Evolutionary conservation across 2,329 filamentous ascomycete species (phyloP).

Genomic region (Tolypocladium tropicale): DNA sequence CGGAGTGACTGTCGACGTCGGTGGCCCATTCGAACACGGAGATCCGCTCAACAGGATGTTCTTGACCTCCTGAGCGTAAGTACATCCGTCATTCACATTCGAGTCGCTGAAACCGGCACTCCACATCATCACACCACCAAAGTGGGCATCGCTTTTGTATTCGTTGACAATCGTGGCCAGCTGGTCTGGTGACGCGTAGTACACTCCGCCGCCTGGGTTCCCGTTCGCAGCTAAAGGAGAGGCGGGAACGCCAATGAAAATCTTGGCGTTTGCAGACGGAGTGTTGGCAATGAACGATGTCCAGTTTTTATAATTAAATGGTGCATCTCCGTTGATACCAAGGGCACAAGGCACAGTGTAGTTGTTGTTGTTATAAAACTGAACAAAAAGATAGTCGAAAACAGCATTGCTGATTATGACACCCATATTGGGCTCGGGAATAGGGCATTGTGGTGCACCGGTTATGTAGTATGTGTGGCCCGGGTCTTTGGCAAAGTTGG

Average conservation of each 20-base stretch:
- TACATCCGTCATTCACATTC: constrained; percentile 22
- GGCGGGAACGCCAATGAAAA: constrained; percentile 20
- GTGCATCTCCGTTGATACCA: constrained; percentile 2
- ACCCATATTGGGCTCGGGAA: constrained; percentile 25
- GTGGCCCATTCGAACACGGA: background rate
- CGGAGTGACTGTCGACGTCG: background rate
- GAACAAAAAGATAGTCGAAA: constrained; percentile 28
- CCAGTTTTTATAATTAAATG: constrained; percentile 15
- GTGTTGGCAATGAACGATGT: constrained; percentile 12
- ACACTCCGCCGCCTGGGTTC: constrained; percentile 16
- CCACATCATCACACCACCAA: constrained; percentile 31
- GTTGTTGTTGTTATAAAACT: constrained; percentile 36
- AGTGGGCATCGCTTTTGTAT: constrained; percentile 16
- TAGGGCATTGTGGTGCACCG: constrained; percentile 31
- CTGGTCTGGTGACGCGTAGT: constrained; percentile 21
- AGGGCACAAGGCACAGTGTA: constrained; percentile 18
- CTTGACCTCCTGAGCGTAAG: constrained; percentile 27
- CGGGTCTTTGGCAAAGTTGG: constrained; percentile 8
- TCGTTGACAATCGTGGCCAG: constrained; percentile 19
- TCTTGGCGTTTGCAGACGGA: constrained; percentile 13
- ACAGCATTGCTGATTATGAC: constrained; percentile 22
- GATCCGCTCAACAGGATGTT: constrained; percentile 16
- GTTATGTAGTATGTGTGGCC: constrained; percentile 29
- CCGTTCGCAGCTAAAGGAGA: constrained; percentile 23
- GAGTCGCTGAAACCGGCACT: constrained; percentile 28